A percentile compares a stretch with the other conserved stretches of the same genome.
Evolutionary conservation across 83 land plant genomes (phyloP).

Genomic region (Picea mariana): DNA sequence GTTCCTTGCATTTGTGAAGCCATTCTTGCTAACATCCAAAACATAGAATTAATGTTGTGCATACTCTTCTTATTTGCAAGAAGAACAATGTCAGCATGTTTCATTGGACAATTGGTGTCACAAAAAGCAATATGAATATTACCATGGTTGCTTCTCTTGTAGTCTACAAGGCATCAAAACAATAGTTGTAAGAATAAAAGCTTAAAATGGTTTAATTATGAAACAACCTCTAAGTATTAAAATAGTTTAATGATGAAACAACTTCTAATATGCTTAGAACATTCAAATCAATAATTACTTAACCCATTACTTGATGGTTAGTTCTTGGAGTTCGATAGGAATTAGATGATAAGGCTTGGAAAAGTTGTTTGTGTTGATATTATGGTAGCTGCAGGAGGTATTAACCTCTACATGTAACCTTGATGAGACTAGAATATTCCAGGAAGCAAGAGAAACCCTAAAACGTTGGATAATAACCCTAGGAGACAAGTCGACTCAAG

Average conservation of each 20-base stretch:
- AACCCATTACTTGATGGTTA: conserved; percentile 65
- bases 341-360: conserved; percentile 84
- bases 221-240: neutral
- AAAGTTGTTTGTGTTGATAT: too few species aligned
- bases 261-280: too few species aligned
- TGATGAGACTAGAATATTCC: too few species aligned
- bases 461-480: too few species aligned
- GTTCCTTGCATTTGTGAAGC: conserved; percentile 85
- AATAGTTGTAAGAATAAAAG: neutral
- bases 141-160: conserved; percentile 77
- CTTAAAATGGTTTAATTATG: conserved; percentile 2
- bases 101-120: neutral
- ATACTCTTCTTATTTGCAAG: conserved; percentile 92
- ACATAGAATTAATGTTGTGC: conserved; percentile 85
- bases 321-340: conserved; percentile 88
- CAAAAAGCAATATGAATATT: conserved; percentile 88
- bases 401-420: too few species aligned
- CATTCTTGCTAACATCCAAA: conserved; percentile 84
- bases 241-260: too few species aligned
- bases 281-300: neutral
- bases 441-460: too few species aligned
- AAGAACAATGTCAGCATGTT: neutral
- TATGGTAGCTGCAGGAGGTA: too few species aligned
- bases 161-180: conserved; percentile 48
- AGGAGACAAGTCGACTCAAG: too few species aligned